Evolutionary conservation across 2,329 filamentous ascomycete species (phyloP), one percentile per base, ranked within the genome.

Genomic region (Colletotrichum australisinense): DNA sequence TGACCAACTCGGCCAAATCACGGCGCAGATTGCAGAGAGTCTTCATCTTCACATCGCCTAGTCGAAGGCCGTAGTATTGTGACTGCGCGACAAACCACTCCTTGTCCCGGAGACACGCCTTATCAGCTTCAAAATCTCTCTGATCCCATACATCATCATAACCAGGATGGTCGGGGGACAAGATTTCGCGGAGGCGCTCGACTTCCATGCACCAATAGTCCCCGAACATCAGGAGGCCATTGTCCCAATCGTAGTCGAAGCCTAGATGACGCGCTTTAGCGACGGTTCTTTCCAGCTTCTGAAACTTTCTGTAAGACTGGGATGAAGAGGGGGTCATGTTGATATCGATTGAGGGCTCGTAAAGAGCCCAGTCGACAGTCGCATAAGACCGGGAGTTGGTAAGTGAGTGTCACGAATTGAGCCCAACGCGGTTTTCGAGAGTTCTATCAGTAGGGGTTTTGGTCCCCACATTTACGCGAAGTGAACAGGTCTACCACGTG

Each of bases 1-100:
- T 56, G 1, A 69, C 49, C 19, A 69, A 16, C 16, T 56, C 32
- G n/a, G 46, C 1, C 3, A 69, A 32, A 19, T 69, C 66, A 22
- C 30, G 53, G 16, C 58, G 66, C 0, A 63, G 19, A 24, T 58
- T 32, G 30, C 66, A 19, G 5, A 30, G 30, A 5, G 30, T 69
- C 57, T 63, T 63, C 58, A 63, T 56, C 58, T 63, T 16, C 58
- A 42, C 16, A 26, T 69, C 22, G 53, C 42, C 42, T 19, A 46
- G 14, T 19, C 42, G 42, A 46, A 46, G 42, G 14, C 16, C 42
- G 16, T 46, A 46, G 16, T 19, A 46, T 2, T 46, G 6, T n/a
- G 42, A 46, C 42, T 46, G 16, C 42, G 42, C 16, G 5, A 14
- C 4, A 56, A 28, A 28, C 53, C 53, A 56, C 16, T 12, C 12